Evolutionary conservation across 805 yeast genomes (phyloP).

Genomic region (Barnettozyma vustinii): DNA sequence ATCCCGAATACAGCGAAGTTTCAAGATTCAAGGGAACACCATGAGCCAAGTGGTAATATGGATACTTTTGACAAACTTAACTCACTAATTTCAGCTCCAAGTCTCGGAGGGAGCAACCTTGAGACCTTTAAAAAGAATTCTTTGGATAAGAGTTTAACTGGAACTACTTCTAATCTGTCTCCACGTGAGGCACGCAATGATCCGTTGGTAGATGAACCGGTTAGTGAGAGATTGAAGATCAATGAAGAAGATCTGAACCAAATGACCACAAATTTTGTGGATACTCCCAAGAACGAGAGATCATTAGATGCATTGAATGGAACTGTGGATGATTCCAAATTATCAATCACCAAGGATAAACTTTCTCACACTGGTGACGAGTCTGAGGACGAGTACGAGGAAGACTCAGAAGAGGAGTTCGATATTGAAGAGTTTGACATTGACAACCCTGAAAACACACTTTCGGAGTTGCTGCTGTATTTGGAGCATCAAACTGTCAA

Average conservation of each 20-base stretch:
- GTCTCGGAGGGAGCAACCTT: neutral
- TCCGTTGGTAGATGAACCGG: neutral
- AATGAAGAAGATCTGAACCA: neutral
- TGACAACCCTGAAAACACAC: conserved; percentile 82
- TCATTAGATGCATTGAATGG: neutral
- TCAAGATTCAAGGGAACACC: neutral
- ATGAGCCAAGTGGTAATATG: neutral
- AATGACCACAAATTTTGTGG: neutral
- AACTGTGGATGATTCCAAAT: neutral
- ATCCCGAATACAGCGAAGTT: neutral
- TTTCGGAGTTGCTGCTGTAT: conserved; percentile 76
- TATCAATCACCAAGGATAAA: neutral
- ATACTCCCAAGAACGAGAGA: neutral
- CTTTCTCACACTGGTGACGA: neutral
- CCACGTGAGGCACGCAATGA: neutral
- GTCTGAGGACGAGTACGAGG: conserved; percentile 6
- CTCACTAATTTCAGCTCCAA: neutral
- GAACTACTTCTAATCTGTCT: neutral
- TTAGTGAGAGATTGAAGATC: neutral
- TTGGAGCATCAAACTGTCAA: conserved; percentile 91
- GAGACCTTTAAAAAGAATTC: neutral
- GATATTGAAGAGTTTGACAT: conserved; percentile 74
- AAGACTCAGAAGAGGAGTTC: conserved; percentile 34
- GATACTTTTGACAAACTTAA: neutral
- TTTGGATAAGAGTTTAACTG: neutral